Base-by-base conservation (phyloP, 257 asterid genomes). In the Solanum etuberosum region DNA sequence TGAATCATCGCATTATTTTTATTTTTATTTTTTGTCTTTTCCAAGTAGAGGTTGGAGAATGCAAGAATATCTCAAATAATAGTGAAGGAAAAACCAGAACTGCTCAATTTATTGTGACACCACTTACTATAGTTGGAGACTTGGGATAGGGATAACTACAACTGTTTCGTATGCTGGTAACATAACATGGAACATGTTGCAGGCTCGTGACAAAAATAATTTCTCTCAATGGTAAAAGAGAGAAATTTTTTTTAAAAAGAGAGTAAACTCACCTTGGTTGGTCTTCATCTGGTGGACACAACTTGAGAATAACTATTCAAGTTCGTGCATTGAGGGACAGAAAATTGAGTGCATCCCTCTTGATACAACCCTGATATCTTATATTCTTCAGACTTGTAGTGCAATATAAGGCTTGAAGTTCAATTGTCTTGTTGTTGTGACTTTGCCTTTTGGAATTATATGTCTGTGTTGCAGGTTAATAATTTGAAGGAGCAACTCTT, bases 401-500 rank as follows among this genome's bases (percentile, higher is more conserved):
- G 67, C 84, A 80, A 29, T 29, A 16, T 25, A 15, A 16, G 7
- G 84, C 16, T 46, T 25, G 18, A 46, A 46, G 67, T 46, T 80
- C 67, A 43, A 29, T 43, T 18, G 18, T 80, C 67, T 80, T 46
- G 29, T 77, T 25, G 37, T 80, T 80, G 42, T 80, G 85, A 46
- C 85, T 80, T 80, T 80, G 27, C 42, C 42, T 46, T 77, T 46
- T 46, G 85, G 25, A 43, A 16, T 78, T 78, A 48, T 48, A 27
- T 46, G 65, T 46, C 85, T 46, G 35, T 42, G 65, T 46, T 80
- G 67, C 65, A 97, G 99, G 99, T 96, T 84, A 98, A 96, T 87
- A 96, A 90, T 86, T 86, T 97, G 94, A 95, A 96, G 94, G 93
- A 93, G 86, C 94, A 97, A 90, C 95, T 97, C 90, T 95, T 94